Percentiles rank a stretch among this genome's conserved stretches.
phyloP scores from a whole-genome alignment of 148 eudicot species.

The Rhododendron vialii region DNA sequence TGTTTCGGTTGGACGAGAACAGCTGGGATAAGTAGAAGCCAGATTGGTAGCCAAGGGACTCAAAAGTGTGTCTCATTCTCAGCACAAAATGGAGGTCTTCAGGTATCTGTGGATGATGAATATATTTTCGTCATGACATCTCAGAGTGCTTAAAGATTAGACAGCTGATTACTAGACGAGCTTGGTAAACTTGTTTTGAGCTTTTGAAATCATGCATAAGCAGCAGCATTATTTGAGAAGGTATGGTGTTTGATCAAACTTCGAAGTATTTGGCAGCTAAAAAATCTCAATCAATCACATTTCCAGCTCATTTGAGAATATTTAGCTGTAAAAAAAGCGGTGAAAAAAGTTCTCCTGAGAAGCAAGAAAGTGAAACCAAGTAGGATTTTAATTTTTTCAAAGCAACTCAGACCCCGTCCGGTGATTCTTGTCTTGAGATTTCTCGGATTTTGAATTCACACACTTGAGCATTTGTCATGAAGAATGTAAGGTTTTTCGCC shows the following conservation, averaged over 20 bases:
- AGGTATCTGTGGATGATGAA: slow-evolving; percentile 51
- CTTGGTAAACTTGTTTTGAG: not conserved
- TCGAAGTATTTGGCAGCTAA: not conserved
- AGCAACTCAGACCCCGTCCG: not conserved
- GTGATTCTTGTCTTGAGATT: not conserved
- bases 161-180: not conserved
- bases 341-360: not conserved
- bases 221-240: not conserved
- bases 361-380: not conserved
- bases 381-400: not conserved
- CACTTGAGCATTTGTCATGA: not conserved
- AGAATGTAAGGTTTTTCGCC: not conserved
- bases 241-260: not conserved
- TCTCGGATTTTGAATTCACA: not conserved
- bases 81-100: slow-evolving; percentile 95
- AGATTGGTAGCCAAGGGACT: slow-evolving; percentile 93
- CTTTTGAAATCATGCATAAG: not conserved
- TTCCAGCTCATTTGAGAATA: not conserved
- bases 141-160: not conserved
- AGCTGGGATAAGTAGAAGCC: slow-evolving; percentile 90
- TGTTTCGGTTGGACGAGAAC: slow-evolving; percentile 57
- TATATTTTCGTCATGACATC: not conserved
- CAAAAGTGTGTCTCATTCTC: slow-evolving; percentile 94
- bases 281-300: not conserved
- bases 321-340: not conserved